These are phyloP conservation scores for Yamadazyma dushanensis DNA, from an alignment of 1,139 yeast genomes.

Conservation along the genomic window DNA sequence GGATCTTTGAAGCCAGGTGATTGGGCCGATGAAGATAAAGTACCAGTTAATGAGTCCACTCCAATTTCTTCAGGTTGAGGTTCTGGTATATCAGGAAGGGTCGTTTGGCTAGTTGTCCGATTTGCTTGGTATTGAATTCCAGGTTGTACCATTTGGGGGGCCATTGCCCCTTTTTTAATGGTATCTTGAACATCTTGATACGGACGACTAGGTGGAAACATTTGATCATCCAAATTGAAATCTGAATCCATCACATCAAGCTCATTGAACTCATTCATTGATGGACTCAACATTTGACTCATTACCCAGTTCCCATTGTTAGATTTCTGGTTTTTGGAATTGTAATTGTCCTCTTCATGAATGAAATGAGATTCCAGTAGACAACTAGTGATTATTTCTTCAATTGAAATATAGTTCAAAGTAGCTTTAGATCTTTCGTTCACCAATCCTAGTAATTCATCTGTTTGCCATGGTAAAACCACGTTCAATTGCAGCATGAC, in stretches of 20 bases:
- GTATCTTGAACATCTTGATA: too few relatives aligned
- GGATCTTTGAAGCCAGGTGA: not conserved
- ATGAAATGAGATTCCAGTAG: slow-evolving; percentile 38
- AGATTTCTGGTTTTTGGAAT: slow-evolving; percentile 1
- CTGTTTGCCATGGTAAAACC: slow-evolving; percentile 58
- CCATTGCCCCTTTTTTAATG: too few relatives aligned
- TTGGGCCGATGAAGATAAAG: not conserved
- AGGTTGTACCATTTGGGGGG: too few relatives aligned
- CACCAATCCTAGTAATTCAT: slow-evolving; percentile 54
- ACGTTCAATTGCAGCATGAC: slow-evolving; percentile 48
- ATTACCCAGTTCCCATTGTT: slow-evolving; percentile 17
- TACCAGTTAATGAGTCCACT: too few relatives aligned
- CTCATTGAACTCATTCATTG: slow-evolving; percentile 8
- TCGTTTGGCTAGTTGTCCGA: too few relatives aligned
- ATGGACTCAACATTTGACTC: slow-evolving; percentile 16
- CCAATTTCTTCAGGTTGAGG: too few relatives aligned
- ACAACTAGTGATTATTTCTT: slow-evolving; percentile 64
- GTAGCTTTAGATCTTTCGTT: slow-evolving; percentile 59
- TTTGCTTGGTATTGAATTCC: too few relatives aligned
- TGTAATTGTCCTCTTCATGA: slow-evolving; percentile 14
- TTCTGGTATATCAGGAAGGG: too few relatives aligned
- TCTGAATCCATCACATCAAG: slow-evolving; percentile 5
- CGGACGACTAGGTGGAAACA: not conserved
- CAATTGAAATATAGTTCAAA: slow-evolving; percentile 57
- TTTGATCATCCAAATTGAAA: not conserved